A percentile compares a stretch with the other conserved stretches of the same genome.
Conservation (phyloP, 2,329 filamentous ascomycete genomes). For the Paraphoma chrysanthemicola region DNA sequence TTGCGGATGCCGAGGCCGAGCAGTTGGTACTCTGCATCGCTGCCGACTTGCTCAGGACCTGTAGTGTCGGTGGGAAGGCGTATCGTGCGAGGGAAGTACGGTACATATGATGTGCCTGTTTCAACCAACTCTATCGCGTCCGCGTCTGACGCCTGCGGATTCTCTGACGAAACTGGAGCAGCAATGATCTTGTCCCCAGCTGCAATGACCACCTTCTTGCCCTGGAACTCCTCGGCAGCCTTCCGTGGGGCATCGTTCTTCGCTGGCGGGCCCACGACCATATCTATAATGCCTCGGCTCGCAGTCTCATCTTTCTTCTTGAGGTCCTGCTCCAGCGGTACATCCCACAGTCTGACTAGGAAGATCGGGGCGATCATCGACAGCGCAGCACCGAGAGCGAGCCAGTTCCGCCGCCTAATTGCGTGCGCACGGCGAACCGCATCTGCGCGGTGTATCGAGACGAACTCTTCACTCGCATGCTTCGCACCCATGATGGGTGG, state of each 20-base stretch:
- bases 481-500: neutral
- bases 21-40: slow-evolving; percentile 76
- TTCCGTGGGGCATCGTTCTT: slow-evolving; percentile 37
- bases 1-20: slow-evolving; percentile 87
- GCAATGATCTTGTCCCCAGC: slow-evolving; percentile 67
- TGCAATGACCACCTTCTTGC: slow-evolving; percentile 65
- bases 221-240: slow-evolving; percentile 54
- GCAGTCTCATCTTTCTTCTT: slow-evolving; percentile 24
- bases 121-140: slow-evolving; percentile 76
- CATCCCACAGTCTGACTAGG: slow-evolving; percentile 41
- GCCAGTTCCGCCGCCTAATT: slow-evolving; percentile 40
- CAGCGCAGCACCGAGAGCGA: slow-evolving; percentile 41
- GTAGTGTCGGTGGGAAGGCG: slow-evolving; percentile 60
- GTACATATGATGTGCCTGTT: slow-evolving; percentile 81
- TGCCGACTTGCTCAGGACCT: slow-evolving; percentile 27
- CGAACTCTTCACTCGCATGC: slow-evolving; percentile 30
- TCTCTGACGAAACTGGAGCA: slow-evolving; percentile 41
- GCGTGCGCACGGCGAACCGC: slow-evolving; percentile 35
- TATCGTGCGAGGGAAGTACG: slow-evolving; percentile 77
- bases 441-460: slow-evolving; percentile 45
- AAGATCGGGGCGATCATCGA: slow-evolving; percentile 48
- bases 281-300: slow-evolving; percentile 32
- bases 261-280: slow-evolving; percentile 33
- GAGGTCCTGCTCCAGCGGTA: slow-evolving; percentile 27
- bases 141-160: slow-evolving; percentile 40